phyloP scores from a whole-genome alignment of 2,329 filamentous ascomycete genomes.

The Dactylonectria macrodidyma region DNA sequence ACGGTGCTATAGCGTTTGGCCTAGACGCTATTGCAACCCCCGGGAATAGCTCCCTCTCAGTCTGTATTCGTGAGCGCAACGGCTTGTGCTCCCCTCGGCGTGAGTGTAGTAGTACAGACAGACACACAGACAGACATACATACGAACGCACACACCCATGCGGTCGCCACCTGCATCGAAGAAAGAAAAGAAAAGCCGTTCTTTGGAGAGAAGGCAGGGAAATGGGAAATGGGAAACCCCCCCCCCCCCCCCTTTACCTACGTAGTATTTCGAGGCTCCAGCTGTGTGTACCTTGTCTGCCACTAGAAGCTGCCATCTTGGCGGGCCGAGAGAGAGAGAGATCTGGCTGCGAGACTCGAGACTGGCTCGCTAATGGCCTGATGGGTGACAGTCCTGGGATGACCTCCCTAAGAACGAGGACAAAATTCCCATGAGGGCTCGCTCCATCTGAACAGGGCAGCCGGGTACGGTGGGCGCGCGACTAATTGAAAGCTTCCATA shows the following conservation, averaged over 20 bases:
- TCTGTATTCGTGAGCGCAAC: no score
- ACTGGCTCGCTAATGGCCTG: constrained; percentile 35
- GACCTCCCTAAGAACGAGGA: constrained; percentile 16
- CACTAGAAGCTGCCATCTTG: constrained; percentile 24
- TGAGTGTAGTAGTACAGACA: no score
- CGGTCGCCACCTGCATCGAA: constrained; percentile 30
- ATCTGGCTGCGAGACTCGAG: constrained; percentile 30
- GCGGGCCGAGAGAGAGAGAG: constrained; percentile 24
- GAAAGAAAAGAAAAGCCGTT: neutral
- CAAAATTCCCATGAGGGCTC: neutral
- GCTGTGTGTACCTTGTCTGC: constrained; percentile 1
- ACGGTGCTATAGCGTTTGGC: no score
- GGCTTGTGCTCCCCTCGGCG: no score
- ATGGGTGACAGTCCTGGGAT: constrained; percentile 30
- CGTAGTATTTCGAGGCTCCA: neutral
- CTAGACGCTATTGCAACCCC: no score
- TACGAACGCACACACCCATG: constrained; percentile 28
- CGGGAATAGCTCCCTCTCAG: no score
- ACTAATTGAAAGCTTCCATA: constrained; percentile 24
- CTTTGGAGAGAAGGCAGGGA: neutral
- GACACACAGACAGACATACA: neutral
- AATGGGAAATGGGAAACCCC: neutral
- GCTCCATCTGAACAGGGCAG: constrained; percentile 14
- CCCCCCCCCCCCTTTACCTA: neutral
- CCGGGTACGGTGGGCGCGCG: constrained; percentile 8